Conservation (phyloP, 768 basidiomycete species). For the Rhodotorula sphaerocarpa region DNA sequence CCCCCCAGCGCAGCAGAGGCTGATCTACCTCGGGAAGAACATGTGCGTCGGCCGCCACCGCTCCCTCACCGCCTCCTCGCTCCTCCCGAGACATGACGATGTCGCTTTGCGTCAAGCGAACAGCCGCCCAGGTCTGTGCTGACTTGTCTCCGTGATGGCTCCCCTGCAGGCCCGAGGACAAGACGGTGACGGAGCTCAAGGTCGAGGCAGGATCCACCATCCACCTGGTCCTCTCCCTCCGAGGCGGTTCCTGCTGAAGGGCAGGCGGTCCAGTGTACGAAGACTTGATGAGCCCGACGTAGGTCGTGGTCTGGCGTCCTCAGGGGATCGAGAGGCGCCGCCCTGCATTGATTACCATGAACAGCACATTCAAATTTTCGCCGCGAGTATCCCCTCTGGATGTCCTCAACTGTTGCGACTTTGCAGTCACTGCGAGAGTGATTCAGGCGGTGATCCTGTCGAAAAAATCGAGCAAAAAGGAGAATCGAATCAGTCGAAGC, state of each 20-base stretch:
- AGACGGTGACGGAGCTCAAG: conserved; percentile 74
- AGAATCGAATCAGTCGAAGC: too few relatives aligned
- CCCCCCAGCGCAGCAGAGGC: conserved; percentile 85
- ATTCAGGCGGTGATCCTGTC: too few relatives aligned
- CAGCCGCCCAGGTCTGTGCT: not conserved
- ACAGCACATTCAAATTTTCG: too few relatives aligned
- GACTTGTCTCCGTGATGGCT: not conserved
- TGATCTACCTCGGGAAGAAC: conserved; percentile 87
- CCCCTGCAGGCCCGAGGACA: conserved; percentile 70
- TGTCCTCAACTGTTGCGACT: too few relatives aligned
- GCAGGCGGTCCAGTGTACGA: not conserved
- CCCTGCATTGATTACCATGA: too few relatives aligned
- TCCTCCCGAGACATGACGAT: not conserved
- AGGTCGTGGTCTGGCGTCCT: too few relatives aligned
- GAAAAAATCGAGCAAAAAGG: too few relatives aligned
- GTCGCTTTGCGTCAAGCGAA: not conserved
- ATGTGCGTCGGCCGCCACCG: conserved; percentile 52
- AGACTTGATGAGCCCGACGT: too few relatives aligned
- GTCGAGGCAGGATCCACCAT: conserved; percentile 77
- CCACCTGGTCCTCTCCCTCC: conserved; percentile 88
- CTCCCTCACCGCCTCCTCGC: not conserved
- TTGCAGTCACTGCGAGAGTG: too few relatives aligned
- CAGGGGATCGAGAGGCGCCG: too few relatives aligned
- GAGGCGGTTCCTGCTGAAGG: conserved; percentile 57
- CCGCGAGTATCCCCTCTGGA: too few relatives aligned